A percentile compares a stretch with the other conserved stretches of the same genome.
These are phyloP conservation scores for Leccinum uliginosum DNA, from an alignment of 768 basidiomycete genomes.

Conservation along the genomic window DNA sequence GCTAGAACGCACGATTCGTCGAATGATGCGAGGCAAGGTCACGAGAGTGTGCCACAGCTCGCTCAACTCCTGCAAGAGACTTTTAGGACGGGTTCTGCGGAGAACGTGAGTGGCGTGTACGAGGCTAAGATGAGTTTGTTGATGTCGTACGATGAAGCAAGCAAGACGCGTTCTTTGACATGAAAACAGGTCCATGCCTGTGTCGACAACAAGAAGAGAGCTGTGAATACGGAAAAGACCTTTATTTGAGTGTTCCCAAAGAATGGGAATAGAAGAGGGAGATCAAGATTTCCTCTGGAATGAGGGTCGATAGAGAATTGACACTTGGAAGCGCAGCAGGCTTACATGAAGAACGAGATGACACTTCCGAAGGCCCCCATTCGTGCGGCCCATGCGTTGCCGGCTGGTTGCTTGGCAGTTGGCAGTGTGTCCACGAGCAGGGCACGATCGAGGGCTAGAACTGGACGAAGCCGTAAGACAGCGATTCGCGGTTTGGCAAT, in stretches of 20 bases:
- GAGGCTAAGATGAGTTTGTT: neutral
- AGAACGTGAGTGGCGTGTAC: constrained; percentile 2
- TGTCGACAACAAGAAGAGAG: constrained; percentile 57
- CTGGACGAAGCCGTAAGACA: constrained; percentile 33
- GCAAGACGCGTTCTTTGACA: constrained; percentile 73
- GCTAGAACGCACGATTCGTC: constrained; percentile 62
- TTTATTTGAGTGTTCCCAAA: constrained; percentile 78
- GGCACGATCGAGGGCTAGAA: constrained; percentile 88
- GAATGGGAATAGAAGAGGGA: constrained; percentile 65
- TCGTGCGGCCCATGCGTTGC: constrained; percentile 94
- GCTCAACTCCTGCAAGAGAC: constrained; percentile 43
- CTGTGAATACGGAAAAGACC: constrained; percentile 73
- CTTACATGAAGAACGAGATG: constrained; percentile 84
- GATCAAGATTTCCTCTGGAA: constrained; percentile 72
- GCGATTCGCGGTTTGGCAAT: neutral
- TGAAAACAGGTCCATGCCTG: constrained; percentile 58
- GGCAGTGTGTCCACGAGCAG: constrained; percentile 85
- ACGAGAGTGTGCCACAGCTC: constrained; percentile 70
- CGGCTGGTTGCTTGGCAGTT: constrained; percentile 67
- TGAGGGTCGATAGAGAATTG: neutral
- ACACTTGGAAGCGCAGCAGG: neutral
- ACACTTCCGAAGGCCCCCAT: constrained; percentile 88
- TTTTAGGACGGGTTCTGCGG: constrained; percentile 22
- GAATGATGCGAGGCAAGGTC: constrained; percentile 69
- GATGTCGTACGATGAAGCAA: constrained; percentile 34